Evolutionary conservation across 1,139 yeast species (phyloP), one percentile per base, ranked within the genome.

Genomic region (Kurtzmaniella quercitrusa): DNA sequence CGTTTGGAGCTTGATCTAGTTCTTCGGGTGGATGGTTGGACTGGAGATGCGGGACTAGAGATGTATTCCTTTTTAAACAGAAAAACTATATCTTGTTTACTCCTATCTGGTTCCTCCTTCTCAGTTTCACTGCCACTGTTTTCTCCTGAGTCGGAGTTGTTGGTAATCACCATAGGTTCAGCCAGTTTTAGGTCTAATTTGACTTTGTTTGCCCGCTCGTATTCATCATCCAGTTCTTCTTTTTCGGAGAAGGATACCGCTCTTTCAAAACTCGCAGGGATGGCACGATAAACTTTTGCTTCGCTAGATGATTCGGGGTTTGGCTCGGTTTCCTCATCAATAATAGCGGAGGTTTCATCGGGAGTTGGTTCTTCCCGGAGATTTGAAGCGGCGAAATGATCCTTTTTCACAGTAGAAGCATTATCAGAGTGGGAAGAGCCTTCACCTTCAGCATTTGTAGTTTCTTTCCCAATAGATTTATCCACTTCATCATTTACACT

Each of bases 161-260:
- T 29, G 31, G 17, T 12, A n/a, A 29, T 11, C 17, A 16, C 25
- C 34, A 38, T 16, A 5, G 34, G 16, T 5, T 17, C 40, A n/a
- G 40, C 40, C 34, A 25, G 34, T 15, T 25, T 27, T 2, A 38
- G 23, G 11, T 38, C 16, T 12, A 31, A 17, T 15, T 18, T 39
- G 11, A 15, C 10, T 14, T 12, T 39, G 11, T 12, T 16, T 3
- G 8, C 19, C 3, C n/a, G 12, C 19, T 29, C 29, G 4, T 8
- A 8, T 33, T 31, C 41, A 19, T 18, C 37, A 12, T 39, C 37
- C 41, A 33, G 41, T 17, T 29, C 41, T 33, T 39, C 41, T 14
- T 31, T 39, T 14, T 21, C 41, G 3, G 37, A 39, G 19, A 29
- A 23, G 9, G 36, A 31, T n/a, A 39, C 41, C 2, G 37, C 37